Evolutionary conservation across 306 rosid species (phyloP).

Genomic region (Glycyrrhiza uralensis): DNA sequence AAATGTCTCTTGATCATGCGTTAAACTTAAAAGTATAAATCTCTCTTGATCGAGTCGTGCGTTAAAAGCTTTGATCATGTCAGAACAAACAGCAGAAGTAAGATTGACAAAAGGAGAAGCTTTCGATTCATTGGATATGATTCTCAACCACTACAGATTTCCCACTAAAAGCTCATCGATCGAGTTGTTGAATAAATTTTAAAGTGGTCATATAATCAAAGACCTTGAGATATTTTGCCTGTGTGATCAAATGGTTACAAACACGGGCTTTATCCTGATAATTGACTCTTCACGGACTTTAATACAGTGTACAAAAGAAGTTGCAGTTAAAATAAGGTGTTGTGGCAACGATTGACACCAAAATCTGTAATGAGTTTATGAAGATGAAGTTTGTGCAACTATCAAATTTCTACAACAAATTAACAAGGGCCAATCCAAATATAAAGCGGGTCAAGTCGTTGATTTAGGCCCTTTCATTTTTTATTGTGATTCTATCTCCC

Average conservation of each 20-base stretch:
- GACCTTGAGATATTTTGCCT: background rate
- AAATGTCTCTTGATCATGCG: background rate
- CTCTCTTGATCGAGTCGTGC: too few relatives aligned
- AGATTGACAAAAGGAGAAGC: background rate
- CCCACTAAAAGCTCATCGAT: conserved; percentile 5
- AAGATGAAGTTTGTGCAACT: background rate
- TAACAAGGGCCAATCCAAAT: too few relatives aligned
- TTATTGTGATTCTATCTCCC: too few relatives aligned
- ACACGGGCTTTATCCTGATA: background rate
- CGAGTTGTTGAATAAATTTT: conserved; percentile 18
- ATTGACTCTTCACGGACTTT: background rate
- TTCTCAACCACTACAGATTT: conserved; percentile 17
- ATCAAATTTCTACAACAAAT: background rate
- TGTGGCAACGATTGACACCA: background rate
- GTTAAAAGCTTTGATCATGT: background rate
- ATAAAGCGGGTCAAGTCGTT: too few relatives aligned
- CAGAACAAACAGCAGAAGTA: background rate
- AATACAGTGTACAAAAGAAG: background rate
- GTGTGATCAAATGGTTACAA: background rate
- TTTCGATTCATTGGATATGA: conserved; percentile 9
- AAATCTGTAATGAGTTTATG: background rate
- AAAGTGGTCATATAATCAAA: background rate
- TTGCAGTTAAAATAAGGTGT: background rate
- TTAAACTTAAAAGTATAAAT: too few relatives aligned
- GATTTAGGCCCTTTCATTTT: too few relatives aligned